phyloP scores from a whole-genome alignment of 208 protist species.

The Wallacemonas sp. region DNA sequence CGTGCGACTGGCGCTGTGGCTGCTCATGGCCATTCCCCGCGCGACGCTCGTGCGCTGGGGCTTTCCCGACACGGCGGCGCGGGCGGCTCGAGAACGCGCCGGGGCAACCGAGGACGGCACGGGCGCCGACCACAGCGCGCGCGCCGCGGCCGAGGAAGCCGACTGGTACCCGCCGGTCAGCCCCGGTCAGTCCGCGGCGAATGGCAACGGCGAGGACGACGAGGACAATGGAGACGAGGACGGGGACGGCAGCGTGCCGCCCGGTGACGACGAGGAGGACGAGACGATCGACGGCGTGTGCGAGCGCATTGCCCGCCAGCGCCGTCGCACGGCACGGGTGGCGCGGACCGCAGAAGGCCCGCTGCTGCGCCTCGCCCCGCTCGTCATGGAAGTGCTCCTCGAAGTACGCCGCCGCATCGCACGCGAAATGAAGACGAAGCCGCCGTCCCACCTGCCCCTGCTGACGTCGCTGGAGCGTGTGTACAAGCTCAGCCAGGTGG shows the following conservation, averaged over 20 bases:
- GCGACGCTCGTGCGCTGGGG: constrained; percentile 48
- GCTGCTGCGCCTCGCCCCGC: constrained; percentile 44
- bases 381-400: constrained; percentile 51
- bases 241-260: constrained; percentile 18
- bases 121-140: not conserved
- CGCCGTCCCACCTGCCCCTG: constrained; percentile 51
- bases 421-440: constrained; percentile 33
- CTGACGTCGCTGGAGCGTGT: constrained; percentile 38
- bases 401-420: constrained; percentile 68
- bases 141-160: not conserved
- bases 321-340: not conserved
- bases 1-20: constrained; percentile 65
- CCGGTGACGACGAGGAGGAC: too few species aligned
- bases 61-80: not conserved
- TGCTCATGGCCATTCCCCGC: constrained; percentile 54
- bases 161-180: too few species aligned
- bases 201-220: constrained; percentile 1
- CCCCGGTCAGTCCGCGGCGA: not conserved
- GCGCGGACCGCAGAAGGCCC: not conserved
- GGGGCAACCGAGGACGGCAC: not conserved
- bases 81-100: too few species aligned
- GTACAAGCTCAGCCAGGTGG: constrained; percentile 36
- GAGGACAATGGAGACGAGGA: constrained; percentile 21
- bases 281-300: not conserved
- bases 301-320: not conserved